These are phyloP conservation scores for Irpex sp. DNA, from an alignment of 1,284 basidiomycete species.

Conservation along the genomic window DNA sequence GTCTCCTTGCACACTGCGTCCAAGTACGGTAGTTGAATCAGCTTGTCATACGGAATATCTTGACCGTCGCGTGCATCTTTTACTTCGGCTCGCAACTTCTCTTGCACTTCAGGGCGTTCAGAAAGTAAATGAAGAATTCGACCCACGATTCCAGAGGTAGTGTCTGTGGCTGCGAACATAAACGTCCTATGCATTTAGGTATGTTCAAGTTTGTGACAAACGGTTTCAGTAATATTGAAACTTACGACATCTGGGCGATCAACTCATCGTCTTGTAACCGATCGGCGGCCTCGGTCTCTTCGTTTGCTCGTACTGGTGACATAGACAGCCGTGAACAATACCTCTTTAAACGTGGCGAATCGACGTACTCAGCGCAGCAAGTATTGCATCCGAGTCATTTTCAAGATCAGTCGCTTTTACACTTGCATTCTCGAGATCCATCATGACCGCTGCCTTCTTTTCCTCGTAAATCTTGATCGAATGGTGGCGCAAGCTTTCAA, in stretches of 20 bases:
- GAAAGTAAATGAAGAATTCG: slow-evolving; percentile 13
- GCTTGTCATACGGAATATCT: slow-evolving; percentile 12
- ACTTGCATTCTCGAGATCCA: background rate
- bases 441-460: background rate
- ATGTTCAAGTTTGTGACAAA: background rate
- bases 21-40: slow-evolving; percentile 13
- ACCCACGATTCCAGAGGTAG: slow-evolving; percentile 13
- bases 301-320: slow-evolving; percentile 10
- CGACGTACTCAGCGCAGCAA: background rate
- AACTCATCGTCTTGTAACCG: slow-evolving; percentile 15
- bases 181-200: slow-evolving; percentile 1
- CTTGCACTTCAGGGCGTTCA: slow-evolving; percentile 12
- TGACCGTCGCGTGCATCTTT: slow-evolving; percentile 7
- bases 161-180: slow-evolving; percentile 17
- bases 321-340: background rate
- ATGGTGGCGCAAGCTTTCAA: background rate
- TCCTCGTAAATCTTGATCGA: background rate
- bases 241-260: slow-evolving; percentile 17
- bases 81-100: slow-evolving; percentile 14
- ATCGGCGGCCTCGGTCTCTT: slow-evolving; percentile 12
- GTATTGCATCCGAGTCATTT: background rate
- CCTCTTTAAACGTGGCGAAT: background rate
- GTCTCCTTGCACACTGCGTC: slow-evolving; percentile 19
- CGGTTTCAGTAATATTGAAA: background rate
- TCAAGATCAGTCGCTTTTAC: background rate